Evolutionary conservation across 2,329 filamentous ascomycete species (phyloP).

Genomic region (Fusarium guadeloupense): DNA sequence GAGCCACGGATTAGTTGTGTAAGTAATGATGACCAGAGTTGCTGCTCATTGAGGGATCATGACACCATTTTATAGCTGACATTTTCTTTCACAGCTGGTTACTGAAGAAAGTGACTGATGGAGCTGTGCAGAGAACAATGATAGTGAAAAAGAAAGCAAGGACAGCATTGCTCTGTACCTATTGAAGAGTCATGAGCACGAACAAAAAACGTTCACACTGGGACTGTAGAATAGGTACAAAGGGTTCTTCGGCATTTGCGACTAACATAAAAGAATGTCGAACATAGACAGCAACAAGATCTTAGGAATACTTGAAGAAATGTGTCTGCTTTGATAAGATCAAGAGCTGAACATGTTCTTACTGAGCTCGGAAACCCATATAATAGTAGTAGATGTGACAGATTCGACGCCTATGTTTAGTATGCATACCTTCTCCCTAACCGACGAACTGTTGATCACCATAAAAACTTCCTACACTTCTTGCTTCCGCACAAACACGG

Average conservation of each 20-base stretch:
- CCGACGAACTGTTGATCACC: conserved; percentile 53
- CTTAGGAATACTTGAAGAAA: not conserved
- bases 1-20: not conserved
- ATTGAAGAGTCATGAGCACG: not conserved
- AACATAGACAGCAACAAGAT: not conserved
- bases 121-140: not conserved
- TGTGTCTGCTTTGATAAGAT: not conserved
- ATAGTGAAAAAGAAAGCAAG: not conserved
- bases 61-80: not conserved
- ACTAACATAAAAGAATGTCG: not conserved
- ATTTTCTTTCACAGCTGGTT: not conserved
- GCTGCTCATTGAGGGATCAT: too few species aligned
- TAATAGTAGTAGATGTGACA: not conserved
- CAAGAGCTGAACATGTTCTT: not conserved
- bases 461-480: conserved; percentile 75
- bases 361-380: not conserved
- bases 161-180: not conserved
- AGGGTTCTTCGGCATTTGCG: not conserved
- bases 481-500: conserved; percentile 69
- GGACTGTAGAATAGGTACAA: not conserved
- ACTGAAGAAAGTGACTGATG: not conserved
- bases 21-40: too few species aligned
- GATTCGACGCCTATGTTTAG: too few species aligned
- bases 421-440: not conserved
- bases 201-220: conserved; percentile 3